Evolutionary conservation across 2,329 filamentous ascomycete species (phyloP).

Genomic region (Phialemonium atrogriseum): DNA sequence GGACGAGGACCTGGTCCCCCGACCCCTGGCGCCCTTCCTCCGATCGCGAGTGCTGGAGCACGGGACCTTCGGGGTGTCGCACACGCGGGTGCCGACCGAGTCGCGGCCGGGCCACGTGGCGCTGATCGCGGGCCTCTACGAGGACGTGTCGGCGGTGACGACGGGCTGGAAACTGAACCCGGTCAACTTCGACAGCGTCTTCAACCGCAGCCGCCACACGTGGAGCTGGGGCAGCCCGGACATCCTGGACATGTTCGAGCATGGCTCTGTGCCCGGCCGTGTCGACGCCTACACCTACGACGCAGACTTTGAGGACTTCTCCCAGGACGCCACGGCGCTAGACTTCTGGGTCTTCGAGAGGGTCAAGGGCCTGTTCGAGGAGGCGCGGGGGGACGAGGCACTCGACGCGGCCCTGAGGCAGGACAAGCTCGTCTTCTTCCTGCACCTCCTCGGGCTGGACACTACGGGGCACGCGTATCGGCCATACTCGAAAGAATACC

Average conservation of each 20-base stretch:
- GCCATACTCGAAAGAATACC: conserved; percentile 91
- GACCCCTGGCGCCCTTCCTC: conserved; percentile 82
- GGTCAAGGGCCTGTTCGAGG: conserved; percentile 77
- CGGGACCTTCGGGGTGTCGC: conserved; percentile 94
- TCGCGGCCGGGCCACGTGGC: conserved; percentile 95
- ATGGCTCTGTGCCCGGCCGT: conserved; percentile 78
- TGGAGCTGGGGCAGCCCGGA: conserved; percentile 99
- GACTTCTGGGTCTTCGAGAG: conserved; percentile 95
- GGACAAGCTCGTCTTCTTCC: conserved; percentile 88
- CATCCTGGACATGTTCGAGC: conserved; percentile 93
- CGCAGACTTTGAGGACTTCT: conserved; percentile 84
- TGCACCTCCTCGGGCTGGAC: conserved; percentile 87
- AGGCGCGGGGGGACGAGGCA: conserved; percentile 69
- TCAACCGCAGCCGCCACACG: conserved; percentile 92
- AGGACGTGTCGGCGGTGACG: conserved; percentile 94
- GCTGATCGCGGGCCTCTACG: conserved; percentile 90
- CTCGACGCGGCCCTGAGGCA: conserved; percentile 64
- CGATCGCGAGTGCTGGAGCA: conserved; percentile 81
- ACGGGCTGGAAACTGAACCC: conserved; percentile 99
- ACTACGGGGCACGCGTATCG: conserved; percentile 80
- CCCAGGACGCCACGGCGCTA: conserved; percentile 67
- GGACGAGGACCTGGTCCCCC: conserved; percentile 58
- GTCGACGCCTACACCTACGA: conserved; percentile 84
- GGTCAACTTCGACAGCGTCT: conserved; percentile 97
- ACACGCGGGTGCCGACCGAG: conserved; percentile 94